A percentile compares a stretch with the other conserved stretches of the same genome.
These are phyloP conservation scores for Paramecium octaurelia DNA, from an alignment of 73 alveolate species.

Conservation along the genomic window DNA sequence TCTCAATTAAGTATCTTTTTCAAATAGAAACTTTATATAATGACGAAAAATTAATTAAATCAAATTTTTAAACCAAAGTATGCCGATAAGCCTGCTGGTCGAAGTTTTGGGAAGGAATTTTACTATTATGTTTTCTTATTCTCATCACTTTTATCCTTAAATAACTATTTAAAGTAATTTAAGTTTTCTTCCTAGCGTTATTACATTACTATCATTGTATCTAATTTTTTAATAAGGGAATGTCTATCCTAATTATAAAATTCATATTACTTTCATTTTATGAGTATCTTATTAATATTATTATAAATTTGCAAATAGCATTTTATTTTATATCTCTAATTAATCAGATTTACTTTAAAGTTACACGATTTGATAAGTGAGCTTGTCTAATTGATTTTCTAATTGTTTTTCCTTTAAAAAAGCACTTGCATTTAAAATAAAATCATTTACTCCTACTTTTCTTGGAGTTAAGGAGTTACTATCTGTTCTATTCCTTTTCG, in stretches of 20 bases:
- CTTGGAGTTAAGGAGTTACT: background rate
- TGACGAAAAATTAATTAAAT: background rate
- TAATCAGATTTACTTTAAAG: background rate
- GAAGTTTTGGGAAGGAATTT: background rate
- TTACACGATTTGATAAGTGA: background rate
- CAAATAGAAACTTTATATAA: background rate
- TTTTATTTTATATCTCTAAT: constrained; percentile 11
- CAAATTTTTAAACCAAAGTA: background rate
- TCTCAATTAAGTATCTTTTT: too few relatives aligned
- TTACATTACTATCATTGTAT: background rate
- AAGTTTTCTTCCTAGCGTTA: constrained; percentile 6
- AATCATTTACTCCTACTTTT: background rate
- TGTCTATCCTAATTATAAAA: constrained; percentile 17
- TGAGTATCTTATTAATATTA: background rate
- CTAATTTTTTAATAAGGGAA: background rate
- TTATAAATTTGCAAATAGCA: background rate
- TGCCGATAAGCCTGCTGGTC: background rate
- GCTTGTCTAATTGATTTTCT: constrained; percentile 2
- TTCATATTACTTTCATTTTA: background rate
- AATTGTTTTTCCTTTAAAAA: background rate
- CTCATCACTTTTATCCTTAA: background rate
- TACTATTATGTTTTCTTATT: background rate
- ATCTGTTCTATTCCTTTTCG: background rate
- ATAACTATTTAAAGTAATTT: constrained; percentile 10
- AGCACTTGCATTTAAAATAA: background rate